Conservation (phyloP, 257 asterid species). For the Coffea canephora region DNA sequence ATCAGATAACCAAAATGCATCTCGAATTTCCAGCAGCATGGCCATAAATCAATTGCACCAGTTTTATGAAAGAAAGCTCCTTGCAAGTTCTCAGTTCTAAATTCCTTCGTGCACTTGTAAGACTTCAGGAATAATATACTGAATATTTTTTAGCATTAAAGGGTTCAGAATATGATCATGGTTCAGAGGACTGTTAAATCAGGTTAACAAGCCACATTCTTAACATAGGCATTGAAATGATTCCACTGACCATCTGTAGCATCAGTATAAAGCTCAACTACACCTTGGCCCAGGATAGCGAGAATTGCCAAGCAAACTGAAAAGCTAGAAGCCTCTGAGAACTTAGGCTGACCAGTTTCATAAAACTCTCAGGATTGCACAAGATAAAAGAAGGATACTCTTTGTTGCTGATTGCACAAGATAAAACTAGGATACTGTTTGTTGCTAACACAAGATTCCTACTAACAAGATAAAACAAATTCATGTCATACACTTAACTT, state of each 20-base stretch:
- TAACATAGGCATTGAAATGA: not conserved
- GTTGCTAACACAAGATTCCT: not conserved
- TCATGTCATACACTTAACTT: not conserved
- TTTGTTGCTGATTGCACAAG: not conserved
- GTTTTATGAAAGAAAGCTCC: not conserved
- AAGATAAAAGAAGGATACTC: not conserved
- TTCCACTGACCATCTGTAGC: not conserved
- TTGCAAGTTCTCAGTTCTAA: not conserved
- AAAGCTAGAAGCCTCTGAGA: not conserved
- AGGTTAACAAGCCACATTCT: not conserved
- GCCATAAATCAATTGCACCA: not conserved
- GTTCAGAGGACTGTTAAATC: not conserved
- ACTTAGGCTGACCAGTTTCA: not conserved
- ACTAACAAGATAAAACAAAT: not conserved
- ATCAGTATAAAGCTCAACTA: not conserved
- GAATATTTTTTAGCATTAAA: not conserved
- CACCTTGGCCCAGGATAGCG: not conserved
- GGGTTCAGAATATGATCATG: not conserved
- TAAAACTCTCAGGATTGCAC: not conserved
- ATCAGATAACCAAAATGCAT: not conserved
- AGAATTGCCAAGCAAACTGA: not conserved
- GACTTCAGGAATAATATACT: not conserved
- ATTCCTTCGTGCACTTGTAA: not conserved
- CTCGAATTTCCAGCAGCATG: not conserved
- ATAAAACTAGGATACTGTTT: not conserved